Evolutionary conservation across 345 rosid species (phyloP), one percentile per base, ranked within the genome.

Genomic region (Populus ilicifolia): DNA sequence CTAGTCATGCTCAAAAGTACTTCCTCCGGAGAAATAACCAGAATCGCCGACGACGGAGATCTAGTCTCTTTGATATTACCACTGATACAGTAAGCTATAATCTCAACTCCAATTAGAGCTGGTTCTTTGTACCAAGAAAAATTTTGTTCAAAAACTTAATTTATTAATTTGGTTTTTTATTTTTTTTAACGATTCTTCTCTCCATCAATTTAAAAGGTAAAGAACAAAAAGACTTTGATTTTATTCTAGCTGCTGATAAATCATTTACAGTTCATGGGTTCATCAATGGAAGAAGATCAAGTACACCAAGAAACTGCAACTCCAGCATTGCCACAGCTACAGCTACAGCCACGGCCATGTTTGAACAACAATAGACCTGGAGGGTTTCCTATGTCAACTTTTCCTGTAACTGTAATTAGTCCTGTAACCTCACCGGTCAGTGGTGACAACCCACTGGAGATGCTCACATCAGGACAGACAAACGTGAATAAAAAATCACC

Each of bases 1-100:
- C 96, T 7, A 91, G 96, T 71, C 96, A 91, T 79, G 96, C 96
- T 76, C 96, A 91, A 80, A 91, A 91, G 77, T 90, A 91, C 71
- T 91, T 91, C 75, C 92, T 91, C 79, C 87, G 96, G 44, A 89
- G 91, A 2, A 86, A 62, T 6, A 90, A 86, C 73, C 94, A 86
- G 54, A 89, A 83, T 69, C 89, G 94, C 21, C 82, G 94, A 23
- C 94, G 97, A 16, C 94, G 97, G 10, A 79, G 93, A 84, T 90
- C 92, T 38, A 92, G 97, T 70, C 91, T 92, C 74, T 92, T 92
- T 52, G 97, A 92, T 43, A 90, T 92, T 82, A 88, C 90, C 62
- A 85, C 94, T 14, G 89, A 89, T 39, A 73, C 90, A 48, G 93
- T 89, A 69, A 2, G 69, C 29, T 43, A 20, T 17, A 13, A 1